Base-by-base conservation (phyloP, 2,329 filamentous ascomycete genomes). In the Paecilomyces variotii region DNA sequence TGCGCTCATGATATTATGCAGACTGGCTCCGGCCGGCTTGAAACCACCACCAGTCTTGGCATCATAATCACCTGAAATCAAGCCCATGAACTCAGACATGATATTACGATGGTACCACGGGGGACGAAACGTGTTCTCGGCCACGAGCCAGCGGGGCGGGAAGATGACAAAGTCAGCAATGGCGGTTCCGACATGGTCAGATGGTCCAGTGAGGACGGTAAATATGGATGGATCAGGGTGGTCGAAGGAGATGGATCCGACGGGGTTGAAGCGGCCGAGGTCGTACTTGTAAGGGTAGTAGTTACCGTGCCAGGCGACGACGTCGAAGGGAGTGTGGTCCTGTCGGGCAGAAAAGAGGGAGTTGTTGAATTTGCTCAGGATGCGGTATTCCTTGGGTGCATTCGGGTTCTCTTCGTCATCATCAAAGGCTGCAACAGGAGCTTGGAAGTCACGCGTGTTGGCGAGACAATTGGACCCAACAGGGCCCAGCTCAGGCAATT, bases 261-360 rank as follows among this genome's bases (percentile, higher is more conserved):
- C 85, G 51, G 84, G 85, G 74, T 87, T 88, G 79, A 91, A 92
- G 32, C 87, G 84, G 27, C 86, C 87, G 0, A 92, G 80, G 66
- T 91, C 89, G 76, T 92, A 92, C 74, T 92, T 92, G 81, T 85
- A 90, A 0, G 89, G 89, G 61, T 88, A 87, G 74, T 91, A 91
- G 62, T 85, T 88, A 52, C 89, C 89, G 68, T 92, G 88, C 88
- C 88, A 92, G 2, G 86, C 87, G 2, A 91, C 88, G 0, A 92
- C 84, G 65, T 92, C 88, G 66, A 91, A 92, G 0, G 89, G 88
- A 0, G 85, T 87, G 70, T 91, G 89, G 10, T 79, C 71, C 73
- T 91, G 88, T 50, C 71, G 78, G 5, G 86, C 85, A 39, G 77
- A 75, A 74, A 89, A 91, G 55, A 90, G 81, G 53, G 80, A 78